A percentile compares a stretch with the other conserved stretches of the same genome.
phyloP scores from a whole-genome alignment of 495 filamentous ascomycete species.

The Oleoguttula mirabilis region DNA sequence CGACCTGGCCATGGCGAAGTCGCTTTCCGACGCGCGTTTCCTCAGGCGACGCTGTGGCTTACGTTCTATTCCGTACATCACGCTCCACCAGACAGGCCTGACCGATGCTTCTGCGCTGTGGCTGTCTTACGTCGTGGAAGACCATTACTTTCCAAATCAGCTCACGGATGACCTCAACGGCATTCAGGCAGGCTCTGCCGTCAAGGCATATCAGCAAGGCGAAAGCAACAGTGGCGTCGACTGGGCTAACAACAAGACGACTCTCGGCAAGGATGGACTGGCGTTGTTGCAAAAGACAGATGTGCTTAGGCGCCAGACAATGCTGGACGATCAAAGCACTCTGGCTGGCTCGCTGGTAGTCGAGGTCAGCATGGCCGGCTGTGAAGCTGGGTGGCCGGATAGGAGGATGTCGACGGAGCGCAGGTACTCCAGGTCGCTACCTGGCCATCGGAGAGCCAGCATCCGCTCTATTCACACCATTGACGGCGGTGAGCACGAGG shows the following conservation, averaged over 20 bases:
- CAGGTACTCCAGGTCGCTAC: neutral
- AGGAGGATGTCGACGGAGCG: constrained; percentile 1
- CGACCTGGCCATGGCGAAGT: neutral
- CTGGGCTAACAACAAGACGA: constrained; percentile 14
- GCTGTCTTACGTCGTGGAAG: constrained; percentile 34
- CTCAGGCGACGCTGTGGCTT: constrained; percentile 33
- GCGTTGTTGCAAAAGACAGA: constrained; percentile 18
- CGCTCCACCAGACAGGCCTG: constrained; percentile 31
- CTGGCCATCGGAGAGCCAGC: constrained; percentile 13
- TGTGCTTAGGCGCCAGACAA: constrained; percentile 6
- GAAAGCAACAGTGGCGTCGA: constrained; percentile 14
- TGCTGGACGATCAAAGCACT: constrained; percentile 5
- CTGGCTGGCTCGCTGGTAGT: neutral
- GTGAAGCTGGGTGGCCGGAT: neutral
- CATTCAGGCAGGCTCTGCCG: constrained; percentile 1
- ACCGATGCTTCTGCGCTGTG: constrained; percentile 33
- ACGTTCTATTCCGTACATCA: constrained; percentile 37
- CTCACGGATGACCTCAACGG: constrained; percentile 23
- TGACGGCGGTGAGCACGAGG: constrained; percentile 9
- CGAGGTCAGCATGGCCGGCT: neutral
- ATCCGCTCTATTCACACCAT: constrained; percentile 3
- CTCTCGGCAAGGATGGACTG: constrained; percentile 15
- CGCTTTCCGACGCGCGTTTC: constrained; percentile 19
- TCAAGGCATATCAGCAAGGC: constrained; percentile 10
- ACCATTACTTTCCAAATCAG: constrained; percentile 33